Percentiles rank a stretch among this genome's conserved stretches.
Evolutionary conservation across 768 basidiomycete species (phyloP).

Genomic region (Leccinum fibrillosum): DNA sequence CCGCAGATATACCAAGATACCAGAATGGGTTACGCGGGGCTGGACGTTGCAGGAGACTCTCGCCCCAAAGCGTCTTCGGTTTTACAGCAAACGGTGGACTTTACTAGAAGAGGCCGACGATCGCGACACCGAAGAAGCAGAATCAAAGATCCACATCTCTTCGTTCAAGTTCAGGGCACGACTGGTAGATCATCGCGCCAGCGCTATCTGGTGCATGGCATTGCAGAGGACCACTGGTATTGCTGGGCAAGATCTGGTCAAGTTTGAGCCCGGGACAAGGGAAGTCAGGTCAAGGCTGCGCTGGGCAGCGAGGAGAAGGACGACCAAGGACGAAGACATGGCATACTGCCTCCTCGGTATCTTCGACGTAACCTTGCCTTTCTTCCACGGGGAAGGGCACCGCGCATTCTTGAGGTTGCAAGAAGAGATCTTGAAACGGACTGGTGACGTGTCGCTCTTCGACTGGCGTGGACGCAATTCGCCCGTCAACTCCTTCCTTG

Average conservation of each 20-base stretch:
- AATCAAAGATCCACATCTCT: conserved; percentile 4
- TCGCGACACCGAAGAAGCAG: conserved; percentile 9
- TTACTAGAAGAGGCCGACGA: conserved; percentile 24
- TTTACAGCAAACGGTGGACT: conserved; percentile 25
- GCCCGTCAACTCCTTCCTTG: conserved; percentile 22
- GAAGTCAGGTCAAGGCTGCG: conserved; percentile 18
- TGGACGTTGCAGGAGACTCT: conserved; percentile 30
- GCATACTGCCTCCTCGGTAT: conserved; percentile 31
- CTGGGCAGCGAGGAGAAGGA: conserved; percentile 29
- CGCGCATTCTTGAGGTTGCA: conserved; percentile 29
- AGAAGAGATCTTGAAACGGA: conserved; percentile 28
- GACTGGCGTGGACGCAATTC: conserved; percentile 25
- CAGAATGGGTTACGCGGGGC: conserved; percentile 21
- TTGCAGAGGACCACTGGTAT: conserved; percentile 16
- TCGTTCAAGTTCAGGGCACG: conserved; percentile 20
- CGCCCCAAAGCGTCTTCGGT: conserved; percentile 26
- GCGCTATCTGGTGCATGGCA: conserved; percentile 12
- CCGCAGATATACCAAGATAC: conserved; percentile 9
- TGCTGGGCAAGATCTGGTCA: conserved; percentile 1
- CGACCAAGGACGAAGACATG: conserved; percentile 28
- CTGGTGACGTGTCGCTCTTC: conserved; percentile 21
- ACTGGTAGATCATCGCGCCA: conserved; percentile 19
- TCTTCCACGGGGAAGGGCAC: conserved; percentile 26
- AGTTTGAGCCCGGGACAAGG: conserved; percentile 14
- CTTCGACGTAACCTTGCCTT: conserved; percentile 27